Evolutionary conservation across 2,329 filamentous ascomycete species (phyloP), one percentile per base, ranked within the genome.

Genomic region (Neonectria hederae): DNA sequence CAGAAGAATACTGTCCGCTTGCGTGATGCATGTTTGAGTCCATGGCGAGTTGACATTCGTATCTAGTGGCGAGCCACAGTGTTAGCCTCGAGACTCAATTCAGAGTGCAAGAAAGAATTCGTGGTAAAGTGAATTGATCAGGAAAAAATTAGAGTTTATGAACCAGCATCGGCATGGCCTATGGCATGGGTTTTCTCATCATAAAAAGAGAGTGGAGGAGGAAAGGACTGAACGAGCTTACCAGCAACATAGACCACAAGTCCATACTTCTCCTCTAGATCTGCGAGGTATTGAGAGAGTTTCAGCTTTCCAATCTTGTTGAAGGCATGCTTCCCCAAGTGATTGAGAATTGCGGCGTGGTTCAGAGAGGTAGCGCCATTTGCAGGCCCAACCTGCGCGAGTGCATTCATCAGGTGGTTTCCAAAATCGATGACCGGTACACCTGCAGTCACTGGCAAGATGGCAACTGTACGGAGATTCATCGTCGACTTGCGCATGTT

Each of bases 251-350:
- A 99, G 8, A 99, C 84, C 1, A 99, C 94, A 72, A 99, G 88
- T 1, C 95, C 94, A 73, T 97, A 98, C 77, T 97, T 97, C 79
- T 99, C 96, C 79, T 99, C 96, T 11, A 99, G 84, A 74, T 99
- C 96, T 2, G 97, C 96, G 54, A 99, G 86, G 75, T 99, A 99
- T 71, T 99, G 95, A 1, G 95, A 93, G 7, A 99, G 83, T 79
- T 97, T 97, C 28, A 99, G 83, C 79, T 97, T 98, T 6, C 96
- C 96, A 91, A 99, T 98, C 72, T 91, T 92, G 79, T 92, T 98
- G 77, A 99, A 99, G 0, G 97, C 96, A 78, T 99, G 94, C 67
- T 96, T 91, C 28, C 97, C 96, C 1, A 99, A 86, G 76, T 99
- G 97, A 69, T 97, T 97, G 55, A 99, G 80, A 71, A 99, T 97